Percentiles rank a stretch among this genome's conserved stretches.
These are phyloP conservation scores for Lentinus brumalis DNA, from an alignment of 768 basidiomycete species.

Conservation along the genomic window DNA sequence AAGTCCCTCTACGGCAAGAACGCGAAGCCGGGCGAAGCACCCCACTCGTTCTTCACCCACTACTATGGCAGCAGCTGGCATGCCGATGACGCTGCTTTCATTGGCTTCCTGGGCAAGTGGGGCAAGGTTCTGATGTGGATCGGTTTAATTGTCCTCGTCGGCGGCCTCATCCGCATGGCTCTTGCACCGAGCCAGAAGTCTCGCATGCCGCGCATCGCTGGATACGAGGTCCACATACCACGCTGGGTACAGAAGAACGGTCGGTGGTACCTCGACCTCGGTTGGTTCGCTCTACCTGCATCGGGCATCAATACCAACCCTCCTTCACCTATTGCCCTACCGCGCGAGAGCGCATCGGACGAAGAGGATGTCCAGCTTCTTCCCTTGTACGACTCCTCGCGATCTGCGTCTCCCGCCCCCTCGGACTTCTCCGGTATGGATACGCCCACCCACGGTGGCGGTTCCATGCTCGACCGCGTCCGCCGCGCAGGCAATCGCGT, in stretches of 20 bases:
- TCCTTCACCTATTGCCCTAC: conserved; percentile 48
- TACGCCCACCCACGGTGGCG: conserved; percentile 38
- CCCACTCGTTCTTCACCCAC: conserved; percentile 94
- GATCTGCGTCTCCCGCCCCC: conserved; percentile 56
- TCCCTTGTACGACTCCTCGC: conserved; percentile 63
- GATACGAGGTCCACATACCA: conserved; percentile 80
- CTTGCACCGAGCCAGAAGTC: conserved; percentile 54
- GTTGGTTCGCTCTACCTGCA: conserved; percentile 53
- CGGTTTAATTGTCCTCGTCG: conserved; percentile 69
- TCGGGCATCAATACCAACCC: conserved; percentile 40
- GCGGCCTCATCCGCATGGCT: conserved; percentile 61
- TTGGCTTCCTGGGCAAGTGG: conserved; percentile 87
- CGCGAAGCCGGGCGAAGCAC: conserved; percentile 76
- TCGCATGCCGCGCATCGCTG: conserved; percentile 63
- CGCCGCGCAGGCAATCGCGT: conserved; percentile 61
- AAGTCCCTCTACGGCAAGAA: conserved; percentile 99
- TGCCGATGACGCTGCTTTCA: conserved; percentile 96
- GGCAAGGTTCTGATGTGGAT: conserved; percentile 89
- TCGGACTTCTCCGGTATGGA: conserved; percentile 51
- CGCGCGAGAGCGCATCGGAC: conserved; percentile 44
- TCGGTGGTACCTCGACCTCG: conserved; percentile 73
- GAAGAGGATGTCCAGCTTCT: conserved; percentile 54
- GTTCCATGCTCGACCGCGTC: conserved; percentile 54
- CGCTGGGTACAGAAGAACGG: conserved; percentile 71
- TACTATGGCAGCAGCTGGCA: conserved; percentile 99